Base-by-base conservation (phyloP, 1,284 basidiomycete species). In the Ceratobasidium sp. region DNA sequence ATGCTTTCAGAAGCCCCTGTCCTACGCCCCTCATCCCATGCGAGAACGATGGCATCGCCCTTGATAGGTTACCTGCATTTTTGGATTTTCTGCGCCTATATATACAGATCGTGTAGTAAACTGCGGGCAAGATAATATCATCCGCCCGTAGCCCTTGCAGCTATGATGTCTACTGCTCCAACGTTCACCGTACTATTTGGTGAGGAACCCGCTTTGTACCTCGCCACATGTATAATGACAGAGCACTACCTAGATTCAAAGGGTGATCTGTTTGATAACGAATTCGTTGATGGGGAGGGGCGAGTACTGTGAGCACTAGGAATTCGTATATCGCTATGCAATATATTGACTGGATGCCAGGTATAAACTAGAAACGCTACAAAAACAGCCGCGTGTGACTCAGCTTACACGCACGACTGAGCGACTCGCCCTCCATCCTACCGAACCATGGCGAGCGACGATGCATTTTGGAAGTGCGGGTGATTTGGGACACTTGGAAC, bases 141-240 rank as follows among this genome's bases (percentile, higher is more conserved):
- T 25, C 32, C 43, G 10, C 42, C 17, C 29, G 27, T 40, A 47
- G 45, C 34, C 25, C n/a, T 3, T 13, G n/a, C 27, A 8, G 13
- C n/a, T 29, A 64, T 64, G 58, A 64, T 64, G 58, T 64, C 58
- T 15, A 64, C 58, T 15, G 58, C 58, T 13, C 58, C 58, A 25
- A 64, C 58, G 12, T 64, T 64, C 40, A 64, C 47, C 15, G n/a
- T 64, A 29, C n/a, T 64, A 45, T 64, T 64, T 25, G 58, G 58
- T 50, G 35, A 50, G 58, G 49, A 10, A 38, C 15, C 10, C 35
- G 25, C 27, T 17, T 40, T 40, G 17, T 47, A 15, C 45, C 10
- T 47, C n/a, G 45, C n/a, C 45, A 47, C 45, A 47, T 8, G 45
- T 10, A 20, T 45, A 15, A 20, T 15, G 4, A 38, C 12, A 42